Percentiles rank a stretch among this genome's conserved stretches.
These are phyloP conservation scores for Suillus sp. DNA, from an alignment of 768 basidiomycete species.

Conservation along the genomic window DNA sequence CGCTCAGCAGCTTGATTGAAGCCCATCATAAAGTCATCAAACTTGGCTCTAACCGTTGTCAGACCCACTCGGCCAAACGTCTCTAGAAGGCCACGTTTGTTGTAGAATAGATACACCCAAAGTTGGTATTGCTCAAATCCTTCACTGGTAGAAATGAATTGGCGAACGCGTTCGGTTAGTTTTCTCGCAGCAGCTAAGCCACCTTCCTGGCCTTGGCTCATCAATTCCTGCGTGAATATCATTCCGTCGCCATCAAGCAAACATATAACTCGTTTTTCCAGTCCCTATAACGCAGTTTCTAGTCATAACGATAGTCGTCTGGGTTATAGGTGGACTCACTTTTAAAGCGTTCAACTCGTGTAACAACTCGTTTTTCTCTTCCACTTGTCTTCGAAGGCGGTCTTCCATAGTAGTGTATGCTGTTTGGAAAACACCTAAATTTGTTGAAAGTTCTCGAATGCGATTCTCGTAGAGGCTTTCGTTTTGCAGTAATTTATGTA, in stretches of 20 bases:
- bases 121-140: slow-evolving; percentile 44
- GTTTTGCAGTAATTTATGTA: slow-evolving; percentile 27
- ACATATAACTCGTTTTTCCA: slow-evolving; percentile 41
- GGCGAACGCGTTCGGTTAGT: slow-evolving; percentile 38
- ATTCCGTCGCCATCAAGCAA: slow-evolving; percentile 67
- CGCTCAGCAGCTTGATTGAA: slow-evolving; percentile 71
- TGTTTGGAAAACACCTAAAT: slow-evolving; percentile 25
- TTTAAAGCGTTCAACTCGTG: slow-evolving; percentile 32
- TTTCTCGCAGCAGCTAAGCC: slow-evolving; percentile 57
- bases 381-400: slow-evolving; percentile 20
- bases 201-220: slow-evolving; percentile 56
- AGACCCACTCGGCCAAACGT: slow-evolving; percentile 42
- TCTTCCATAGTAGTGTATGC: slow-evolving; percentile 30
- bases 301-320: slow-evolving; percentile 6
- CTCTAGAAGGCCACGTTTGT: slow-evolving; percentile 60
- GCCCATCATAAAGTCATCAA: slow-evolving; percentile 67
- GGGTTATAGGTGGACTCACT: slow-evolving; percentile 18
- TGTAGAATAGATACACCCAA: slow-evolving; percentile 64
- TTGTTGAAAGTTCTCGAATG: slow-evolving; percentile 29
- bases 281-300: slow-evolving; percentile 20
- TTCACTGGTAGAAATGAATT: slow-evolving; percentile 22
- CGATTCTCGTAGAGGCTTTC: slow-evolving; percentile 24
- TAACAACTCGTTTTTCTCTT: slow-evolving; percentile 18
- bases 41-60: slow-evolving; percentile 40
- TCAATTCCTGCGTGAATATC: slow-evolving; percentile 58